Conservation (phyloP, 768 basidiomycete species). For the Candolleomyces efflorescens region DNA sequence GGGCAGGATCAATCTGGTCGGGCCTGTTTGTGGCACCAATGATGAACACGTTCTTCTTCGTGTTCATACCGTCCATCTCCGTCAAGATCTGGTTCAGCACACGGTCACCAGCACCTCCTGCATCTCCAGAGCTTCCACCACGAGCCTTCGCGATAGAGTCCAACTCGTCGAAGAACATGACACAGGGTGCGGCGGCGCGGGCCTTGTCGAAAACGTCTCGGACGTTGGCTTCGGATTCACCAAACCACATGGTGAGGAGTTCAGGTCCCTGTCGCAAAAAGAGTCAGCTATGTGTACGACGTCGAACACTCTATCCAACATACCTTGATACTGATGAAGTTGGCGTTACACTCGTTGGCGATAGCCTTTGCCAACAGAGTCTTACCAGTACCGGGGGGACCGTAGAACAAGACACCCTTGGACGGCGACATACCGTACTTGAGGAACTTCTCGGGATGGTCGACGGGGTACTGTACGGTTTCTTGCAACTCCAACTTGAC, state of each 20-base stretch:
- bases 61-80: constrained; percentile 98
- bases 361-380: constrained; percentile 98
- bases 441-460: constrained; percentile 99
- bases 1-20: constrained; percentile 91
- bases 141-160: constrained; percentile 99
- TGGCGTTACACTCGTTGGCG: constrained; percentile 99
- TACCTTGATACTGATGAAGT: constrained; percentile 98
- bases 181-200: constrained; percentile 97
- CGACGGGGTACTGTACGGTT: constrained; percentile 99
- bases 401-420: constrained; percentile 99
- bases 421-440: constrained; percentile 99
- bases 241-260: constrained; percentile 99
- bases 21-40: constrained; percentile 97
- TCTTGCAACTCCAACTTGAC: constrained; percentile 99
- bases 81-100: constrained; percentile 96
- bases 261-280: constrained; percentile 70
- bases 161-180: constrained; percentile 99
- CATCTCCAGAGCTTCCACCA: constrained; percentile 87
- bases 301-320: no score
- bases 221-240: constrained; percentile 99
- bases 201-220: constrained; percentile 99
- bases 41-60: constrained; percentile 99
- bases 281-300: constrained; percentile 13
- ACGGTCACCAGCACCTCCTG: constrained; percentile 94
- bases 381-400: constrained; percentile 99